Evolutionary conservation across 768 basidiomycete genomes (phyloP), one percentile per base, ranked within the genome.

Genomic region (Termitomyces sp.): DNA sequence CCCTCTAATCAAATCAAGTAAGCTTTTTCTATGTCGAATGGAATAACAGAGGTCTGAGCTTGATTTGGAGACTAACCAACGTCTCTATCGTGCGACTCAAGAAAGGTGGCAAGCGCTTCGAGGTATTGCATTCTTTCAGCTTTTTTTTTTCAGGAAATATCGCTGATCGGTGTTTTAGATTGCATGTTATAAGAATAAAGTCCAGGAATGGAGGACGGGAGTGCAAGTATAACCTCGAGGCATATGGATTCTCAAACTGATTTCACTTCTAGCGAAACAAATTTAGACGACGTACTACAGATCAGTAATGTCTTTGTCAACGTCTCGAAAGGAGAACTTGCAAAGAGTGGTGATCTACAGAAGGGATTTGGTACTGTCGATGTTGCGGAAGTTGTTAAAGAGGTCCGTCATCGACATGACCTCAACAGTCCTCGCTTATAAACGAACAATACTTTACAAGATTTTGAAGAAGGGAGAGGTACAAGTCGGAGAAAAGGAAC

Each of bases 101-200:
- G 79, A 98, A 98, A 68, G 93, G 89, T 45, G 97, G 97, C 41
- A 98, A 98, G 72, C 85, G 97, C 47, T 98, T 97, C 68, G 97
- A 99, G 80, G 95, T 93, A 62, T 5, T 54, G 7, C 12, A 54
- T 9, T 5, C 15, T 12, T 35, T 24, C 35, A 19, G 24, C 7
- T n/a, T 37, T 21, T 9, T 14, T 37, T 3, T 37, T 8, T 12
- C 24, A 4, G 15, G 12, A 12, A 21, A 49, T 5, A 35, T 21
- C n/a, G 19, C 35, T 51, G 8, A 62, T 10, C 21, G 26, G n/a
- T 38, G 14, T 19, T 24, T 30, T 52, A 79, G 96, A 90, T 99
- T 64, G 96, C 97, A 37, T 97, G 94, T 71, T 99, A 98, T 77
- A 96, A 98, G 78, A 99, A 99, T 73, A 98, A 98, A 72, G 97